These are phyloP conservation scores for Escovopsis weberi DNA, from an alignment of 2,329 filamentous ascomycete species.

Conservation along the genomic window DNA sequence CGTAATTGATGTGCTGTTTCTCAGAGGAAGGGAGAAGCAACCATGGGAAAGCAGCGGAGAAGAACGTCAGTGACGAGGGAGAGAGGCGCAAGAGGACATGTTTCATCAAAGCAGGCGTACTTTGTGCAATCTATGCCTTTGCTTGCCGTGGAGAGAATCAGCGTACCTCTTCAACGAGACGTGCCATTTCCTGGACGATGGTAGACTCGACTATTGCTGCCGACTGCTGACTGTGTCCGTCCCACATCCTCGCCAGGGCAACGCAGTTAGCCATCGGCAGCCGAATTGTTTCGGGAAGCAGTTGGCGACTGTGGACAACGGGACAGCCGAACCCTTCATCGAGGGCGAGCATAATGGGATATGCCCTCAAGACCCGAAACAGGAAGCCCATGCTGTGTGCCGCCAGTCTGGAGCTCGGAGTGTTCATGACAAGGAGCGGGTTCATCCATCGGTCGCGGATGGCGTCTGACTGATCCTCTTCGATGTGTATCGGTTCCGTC, in stretches of 20 bases:
- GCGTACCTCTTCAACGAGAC: background rate
- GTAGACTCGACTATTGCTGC: background rate
- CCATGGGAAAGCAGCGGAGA: too few relatives aligned
- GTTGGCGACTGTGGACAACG: background rate
- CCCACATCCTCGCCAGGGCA: background rate
- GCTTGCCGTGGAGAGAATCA: too few relatives aligned
- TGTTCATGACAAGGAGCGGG: background rate
- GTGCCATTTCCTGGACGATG: background rate
- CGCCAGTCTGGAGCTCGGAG: background rate
- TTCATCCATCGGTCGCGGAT: background rate
- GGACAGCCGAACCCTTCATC: background rate
- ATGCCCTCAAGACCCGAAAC: background rate
- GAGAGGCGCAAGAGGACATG: background rate
- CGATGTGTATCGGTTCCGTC: background rate
- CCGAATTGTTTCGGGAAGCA: background rate
- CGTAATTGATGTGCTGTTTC: background rate
- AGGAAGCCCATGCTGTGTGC: background rate
- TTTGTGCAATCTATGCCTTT: too few relatives aligned
- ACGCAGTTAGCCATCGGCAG: background rate
- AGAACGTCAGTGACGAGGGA: background rate
- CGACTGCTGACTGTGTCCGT: background rate
- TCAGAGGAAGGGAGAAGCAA: too few relatives aligned
- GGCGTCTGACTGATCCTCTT: background rate
- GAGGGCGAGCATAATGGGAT: background rate
- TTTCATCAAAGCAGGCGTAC: background rate